These are phyloP conservation scores for Aphanomyces astaci DNA, from an alignment of 352 stramenopile species.

Conservation along the genomic window DNA sequence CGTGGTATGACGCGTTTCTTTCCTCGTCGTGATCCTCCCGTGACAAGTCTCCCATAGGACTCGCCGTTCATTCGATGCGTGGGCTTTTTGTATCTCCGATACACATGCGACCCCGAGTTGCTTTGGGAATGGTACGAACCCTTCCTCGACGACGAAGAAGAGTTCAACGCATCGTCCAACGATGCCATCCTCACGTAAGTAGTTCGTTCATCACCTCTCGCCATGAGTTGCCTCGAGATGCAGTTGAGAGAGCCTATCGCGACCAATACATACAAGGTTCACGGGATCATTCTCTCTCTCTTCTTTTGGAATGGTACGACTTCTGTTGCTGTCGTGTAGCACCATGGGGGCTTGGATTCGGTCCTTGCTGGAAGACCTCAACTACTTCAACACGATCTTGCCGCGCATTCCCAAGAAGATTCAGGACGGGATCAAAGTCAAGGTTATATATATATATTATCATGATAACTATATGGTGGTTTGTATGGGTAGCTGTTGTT, in stretches of 20 bases:
- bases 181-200: constrained; percentile 68
- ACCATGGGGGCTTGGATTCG: constrained; percentile 91
- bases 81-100: constrained; percentile 97
- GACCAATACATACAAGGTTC: not conserved
- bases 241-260: no score
- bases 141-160: constrained; percentile 94
- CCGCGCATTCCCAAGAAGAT: constrained; percentile 94
- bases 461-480: not conserved
- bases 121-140: constrained; percentile 93
- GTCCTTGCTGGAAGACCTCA: constrained; percentile 87
- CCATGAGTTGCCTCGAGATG: no score
- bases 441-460: constrained; percentile 37
- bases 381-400: constrained; percentile 96
- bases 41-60: constrained; percentile 44
- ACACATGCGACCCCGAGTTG: constrained; percentile 87
- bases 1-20: constrained; percentile 34
- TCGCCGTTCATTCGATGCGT: constrained; percentile 95
- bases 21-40: not conserved
- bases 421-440: constrained; percentile 94
- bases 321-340: constrained; percentile 33
- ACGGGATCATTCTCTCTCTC: no score
- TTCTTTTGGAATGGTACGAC: no score
- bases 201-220: no score
- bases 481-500: constrained; percentile 55
- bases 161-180: constrained; percentile 84